Conservation (phyloP, 352 stramenopile species). For the Phytopythium kandeliae region DNA sequence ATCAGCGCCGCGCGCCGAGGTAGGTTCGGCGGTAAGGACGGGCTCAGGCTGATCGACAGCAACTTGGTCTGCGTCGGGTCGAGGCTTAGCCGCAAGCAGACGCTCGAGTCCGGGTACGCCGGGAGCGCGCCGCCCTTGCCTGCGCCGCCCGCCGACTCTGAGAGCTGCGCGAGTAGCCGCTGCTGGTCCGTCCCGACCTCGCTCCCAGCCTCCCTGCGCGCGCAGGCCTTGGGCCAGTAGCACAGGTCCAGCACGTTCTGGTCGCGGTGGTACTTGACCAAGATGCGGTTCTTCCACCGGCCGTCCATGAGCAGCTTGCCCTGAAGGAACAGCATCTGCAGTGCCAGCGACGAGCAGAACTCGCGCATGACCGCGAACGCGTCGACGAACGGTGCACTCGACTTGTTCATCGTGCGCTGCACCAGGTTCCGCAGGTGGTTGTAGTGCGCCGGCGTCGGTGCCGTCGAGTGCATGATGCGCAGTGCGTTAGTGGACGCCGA, state of each 20-base stretch:
- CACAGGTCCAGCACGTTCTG: constrained; percentile 76
- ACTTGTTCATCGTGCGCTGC: constrained; percentile 83
- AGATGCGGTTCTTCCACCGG: constrained; percentile 73
- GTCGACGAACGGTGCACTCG: constrained; percentile 68
- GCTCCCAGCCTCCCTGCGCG: constrained; percentile 31
- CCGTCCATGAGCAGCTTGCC: constrained; percentile 73
- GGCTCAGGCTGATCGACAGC: constrained; percentile 54
- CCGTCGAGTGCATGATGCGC: constrained; percentile 74
- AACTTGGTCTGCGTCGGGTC: constrained; percentile 57
- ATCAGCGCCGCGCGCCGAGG: constrained; percentile 42
- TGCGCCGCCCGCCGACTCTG: constrained; percentile 18
- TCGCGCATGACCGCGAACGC: constrained; percentile 80
- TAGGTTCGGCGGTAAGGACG: constrained; percentile 59
- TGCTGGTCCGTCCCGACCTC: constrained; percentile 55
- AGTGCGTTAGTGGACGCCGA: constrained; percentile 56
- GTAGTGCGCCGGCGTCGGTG: constrained; percentile 65
- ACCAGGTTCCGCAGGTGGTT: constrained; percentile 83
- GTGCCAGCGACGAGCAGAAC: constrained; percentile 72
- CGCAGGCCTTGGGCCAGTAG: constrained; percentile 76
- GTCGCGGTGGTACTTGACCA: constrained; percentile 76
- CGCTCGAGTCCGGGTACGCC: constrained; percentile 55
- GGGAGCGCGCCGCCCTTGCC: constrained; percentile 16
- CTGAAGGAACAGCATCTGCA: constrained; percentile 73
- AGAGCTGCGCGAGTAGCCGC: constrained; percentile 49
- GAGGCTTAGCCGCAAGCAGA: constrained; percentile 64